Conservation (phyloP, 495 filamentous ascomycete species). For the Aspergillus saccharolyticus region DNA sequence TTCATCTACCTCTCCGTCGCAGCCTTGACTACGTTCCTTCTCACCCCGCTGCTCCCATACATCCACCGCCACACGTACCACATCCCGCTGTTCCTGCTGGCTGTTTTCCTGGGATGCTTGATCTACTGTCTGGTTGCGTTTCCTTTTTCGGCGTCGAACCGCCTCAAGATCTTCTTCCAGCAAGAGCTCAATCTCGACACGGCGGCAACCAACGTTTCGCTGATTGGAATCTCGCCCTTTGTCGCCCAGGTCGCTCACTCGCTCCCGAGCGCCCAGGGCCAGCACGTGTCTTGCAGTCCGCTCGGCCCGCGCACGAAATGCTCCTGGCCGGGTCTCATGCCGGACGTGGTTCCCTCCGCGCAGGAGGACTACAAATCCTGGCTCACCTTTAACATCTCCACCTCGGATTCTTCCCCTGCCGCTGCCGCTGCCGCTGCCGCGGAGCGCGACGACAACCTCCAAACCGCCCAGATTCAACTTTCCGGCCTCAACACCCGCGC, state of each 20-base stretch:
- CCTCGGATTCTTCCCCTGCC: not conserved
- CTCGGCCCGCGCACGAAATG: constrained; percentile 53
- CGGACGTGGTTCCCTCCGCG: constrained; percentile 45
- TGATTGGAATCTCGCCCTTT: constrained; percentile 69
- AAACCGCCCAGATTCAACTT: constrained; percentile 53
- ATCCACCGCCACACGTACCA: constrained; percentile 83
- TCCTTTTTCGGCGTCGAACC: constrained; percentile 73
- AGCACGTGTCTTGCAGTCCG: constrained; percentile 51
- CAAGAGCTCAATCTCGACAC: constrained; percentile 77
- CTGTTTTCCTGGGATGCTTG: constrained; percentile 68
- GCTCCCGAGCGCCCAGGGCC: constrained; percentile 66
- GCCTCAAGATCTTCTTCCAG: constrained; percentile 82
- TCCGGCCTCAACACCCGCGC: constrained; percentile 61
- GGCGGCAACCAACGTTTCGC: constrained; percentile 59
- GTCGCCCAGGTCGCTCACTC: constrained; percentile 58
- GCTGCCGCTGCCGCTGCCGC: constrained; percentile 24
- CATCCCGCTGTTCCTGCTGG: constrained; percentile 68
- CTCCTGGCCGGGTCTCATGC: constrained; percentile 63
- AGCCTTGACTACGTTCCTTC: constrained; percentile 59
- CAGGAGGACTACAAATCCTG: constrained; percentile 36
- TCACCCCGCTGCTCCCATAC: constrained; percentile 78
- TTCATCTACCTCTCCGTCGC: constrained; percentile 67
- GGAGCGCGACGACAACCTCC: constrained; percentile 17
- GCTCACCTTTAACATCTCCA: constrained; percentile 54
- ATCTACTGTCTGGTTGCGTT: constrained; percentile 86